Evolutionary conservation across 371 early-diverging fungal species (phyloP), one percentile per base, ranked within the genome.

Genomic region (Syncephalastrum monosporum): DNA sequence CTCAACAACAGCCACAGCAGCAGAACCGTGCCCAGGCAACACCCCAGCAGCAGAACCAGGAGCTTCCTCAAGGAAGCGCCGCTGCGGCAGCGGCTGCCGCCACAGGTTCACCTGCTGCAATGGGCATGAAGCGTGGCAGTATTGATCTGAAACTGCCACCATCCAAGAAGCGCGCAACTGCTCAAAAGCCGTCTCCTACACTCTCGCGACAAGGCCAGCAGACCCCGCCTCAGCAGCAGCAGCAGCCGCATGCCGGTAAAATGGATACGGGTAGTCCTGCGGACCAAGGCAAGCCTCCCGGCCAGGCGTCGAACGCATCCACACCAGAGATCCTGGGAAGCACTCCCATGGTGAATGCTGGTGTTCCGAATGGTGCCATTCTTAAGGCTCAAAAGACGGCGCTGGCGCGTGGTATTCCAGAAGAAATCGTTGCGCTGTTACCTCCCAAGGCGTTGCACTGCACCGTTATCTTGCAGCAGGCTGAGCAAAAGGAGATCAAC

Each of bases 71-170:
- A 67, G 45, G 45, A 57, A 44, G 58, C 61, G 48, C 62, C 56
- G 53, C 69, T 61, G 52, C 57, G 46, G 46, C 53, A 55, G 21
- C 74, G 52, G 16, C 57, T 53, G 16, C 58, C 48, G 14, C 53
- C 47, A 27, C 65, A 53, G 27, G 47, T 56, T 47, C 56, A 50
- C 21, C 59, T 47, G 15, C 52, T 46, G 24, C 58, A 48, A 38
- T 44, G 59, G 63, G 43, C 5, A 66, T 73, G 2, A 75, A 75
- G 47, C 74, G 75, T 49, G 65, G 55, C 3, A 75, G 70, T 42
- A 73, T 79, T 42, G 79, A 79, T 58, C 46, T 75, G 24, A 73
- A 73, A 21, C 57, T 79, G 7, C 79, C 79, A 25, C 59, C 69
- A 8, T 54, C 65, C 0, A 77, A 77, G 50, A 72, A 72, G 42